Base-by-base conservation (phyloP, 2,329 filamentous ascomycete species). In the Lojkania enalia region DNA sequence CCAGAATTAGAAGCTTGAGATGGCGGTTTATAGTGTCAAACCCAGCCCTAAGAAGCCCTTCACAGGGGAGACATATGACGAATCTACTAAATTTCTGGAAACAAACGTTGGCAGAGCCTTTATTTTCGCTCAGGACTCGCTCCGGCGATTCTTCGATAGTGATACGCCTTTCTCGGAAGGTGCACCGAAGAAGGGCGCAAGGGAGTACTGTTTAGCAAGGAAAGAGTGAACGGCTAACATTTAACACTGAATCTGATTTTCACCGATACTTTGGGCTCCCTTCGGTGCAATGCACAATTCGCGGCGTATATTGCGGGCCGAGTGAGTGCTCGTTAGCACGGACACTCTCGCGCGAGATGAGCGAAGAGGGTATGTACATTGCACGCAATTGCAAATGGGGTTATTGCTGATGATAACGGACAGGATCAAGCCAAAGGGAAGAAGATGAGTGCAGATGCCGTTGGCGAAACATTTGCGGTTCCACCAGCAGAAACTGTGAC, bases 351-450 rank as follows among this genome's bases (percentile, higher is more conserved):
- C 74, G 78, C 27, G 80, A 83, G 61, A 77, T 82, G 65, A 79
- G 74, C 51, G 71, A 72, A n/a, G 76, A 74, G 48, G 79, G 80
- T 2, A 63, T 83, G 0, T 79, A 83, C 60, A 78, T 82, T 77
- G n/a, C 80, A 84, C 63, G 73, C 79, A 2, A 79, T 83, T 48
- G 78, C 77, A 0, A 83, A 83, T 55, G 79, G 78, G 0, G 65
- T 61, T 0, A 82, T 83, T 42, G 69, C 66, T 20, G 79, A 82
- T 56, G 76, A 75, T 42, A 66, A 77, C 20, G 73, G 71, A 1
- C 73, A 77, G 42, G 74, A 75, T 20, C 72, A 73, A 31, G 66
- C 67, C 53, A 70, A 56, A 0, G 79, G 79, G 2, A 80, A 79
- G 70, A 77, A 75, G 45, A 83, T 83, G 70, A 77, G 76, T 39